Conservation (phyloP, 495 filamentous ascomycete species). For the Poronia punctata region DNA sequence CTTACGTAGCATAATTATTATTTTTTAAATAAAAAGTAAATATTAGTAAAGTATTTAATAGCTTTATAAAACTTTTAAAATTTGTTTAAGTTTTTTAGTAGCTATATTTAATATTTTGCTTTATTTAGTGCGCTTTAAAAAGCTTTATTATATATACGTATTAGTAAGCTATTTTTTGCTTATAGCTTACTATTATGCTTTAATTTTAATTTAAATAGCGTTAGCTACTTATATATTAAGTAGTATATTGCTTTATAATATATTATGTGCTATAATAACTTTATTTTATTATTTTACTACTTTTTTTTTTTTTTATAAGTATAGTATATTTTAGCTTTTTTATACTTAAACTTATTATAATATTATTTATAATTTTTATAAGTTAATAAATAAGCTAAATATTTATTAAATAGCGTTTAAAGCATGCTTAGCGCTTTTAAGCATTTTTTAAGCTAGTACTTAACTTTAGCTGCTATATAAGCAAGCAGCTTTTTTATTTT, state of each 20-base stretch:
- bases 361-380: neutral
- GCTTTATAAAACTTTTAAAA: neutral
- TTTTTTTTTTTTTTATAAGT: neutral
- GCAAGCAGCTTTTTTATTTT: neutral
- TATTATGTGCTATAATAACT: neutral
- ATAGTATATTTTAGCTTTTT: neutral
- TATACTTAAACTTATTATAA: slow-evolving; percentile 1
- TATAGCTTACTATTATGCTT: neutral
- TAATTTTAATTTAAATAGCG: neutral
- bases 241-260: neutral
- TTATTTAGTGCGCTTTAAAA: neutral
- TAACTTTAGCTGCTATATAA: neutral
- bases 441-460: neutral
- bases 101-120: neutral
- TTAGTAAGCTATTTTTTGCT: neutral
- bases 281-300: neutral
- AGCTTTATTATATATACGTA: neutral
- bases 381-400: neutral
- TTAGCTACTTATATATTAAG: neutral
- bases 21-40: neutral
- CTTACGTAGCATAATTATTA: neutral
- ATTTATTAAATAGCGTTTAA: neutral
- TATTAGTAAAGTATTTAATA: neutral
- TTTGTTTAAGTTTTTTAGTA: neutral
- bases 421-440: neutral